phyloP scores from a whole-genome alignment of 2,329 filamentous ascomycete species.

The Scedosporium boydii region DNA sequence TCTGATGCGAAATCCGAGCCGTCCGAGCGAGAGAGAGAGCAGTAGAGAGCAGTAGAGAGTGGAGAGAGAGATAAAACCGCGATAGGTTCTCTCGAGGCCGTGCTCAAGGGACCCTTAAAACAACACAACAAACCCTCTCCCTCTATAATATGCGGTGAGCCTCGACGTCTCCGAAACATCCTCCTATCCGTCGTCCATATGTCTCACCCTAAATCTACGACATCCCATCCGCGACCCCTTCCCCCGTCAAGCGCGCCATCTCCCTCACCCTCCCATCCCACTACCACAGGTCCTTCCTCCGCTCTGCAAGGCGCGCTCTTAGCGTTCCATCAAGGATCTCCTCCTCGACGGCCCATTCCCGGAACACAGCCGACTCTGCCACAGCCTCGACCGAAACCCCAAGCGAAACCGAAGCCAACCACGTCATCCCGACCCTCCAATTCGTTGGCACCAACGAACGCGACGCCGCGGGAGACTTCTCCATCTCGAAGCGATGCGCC shows the following conservation, averaged over 20 bases:
- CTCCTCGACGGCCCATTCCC: background rate
- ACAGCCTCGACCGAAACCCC: background rate
- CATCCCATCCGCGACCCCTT: background rate
- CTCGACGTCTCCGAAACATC: too few relatives aligned
- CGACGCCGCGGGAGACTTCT: background rate
- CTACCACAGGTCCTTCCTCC: conserved; percentile 11
- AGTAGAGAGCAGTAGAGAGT: too few relatives aligned
- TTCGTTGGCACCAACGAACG: background rate
- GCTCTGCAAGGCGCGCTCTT: conserved; percentile 45
- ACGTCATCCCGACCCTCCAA: background rate
- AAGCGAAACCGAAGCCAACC: background rate
- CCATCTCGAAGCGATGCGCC: background rate
- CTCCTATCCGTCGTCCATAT: background rate
- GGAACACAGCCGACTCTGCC: background rate
- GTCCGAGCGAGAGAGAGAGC: too few relatives aligned
- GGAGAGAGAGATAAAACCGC: too few relatives aligned
- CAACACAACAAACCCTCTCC: too few relatives aligned
- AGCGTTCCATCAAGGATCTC: conserved; percentile 41
- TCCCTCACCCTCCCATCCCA: background rate
- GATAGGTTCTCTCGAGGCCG: too few relatives aligned
- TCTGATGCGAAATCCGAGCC: too few relatives aligned
- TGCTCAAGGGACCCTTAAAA: too few relatives aligned
- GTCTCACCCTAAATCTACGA: background rate
- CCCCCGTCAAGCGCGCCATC: background rate
- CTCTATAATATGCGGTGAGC: too few relatives aligned